Percentiles rank a stretch among this genome's conserved stretches.
Conservation (phyloP, 768 basidiomycete species). For the Suillus occidentalis region DNA sequence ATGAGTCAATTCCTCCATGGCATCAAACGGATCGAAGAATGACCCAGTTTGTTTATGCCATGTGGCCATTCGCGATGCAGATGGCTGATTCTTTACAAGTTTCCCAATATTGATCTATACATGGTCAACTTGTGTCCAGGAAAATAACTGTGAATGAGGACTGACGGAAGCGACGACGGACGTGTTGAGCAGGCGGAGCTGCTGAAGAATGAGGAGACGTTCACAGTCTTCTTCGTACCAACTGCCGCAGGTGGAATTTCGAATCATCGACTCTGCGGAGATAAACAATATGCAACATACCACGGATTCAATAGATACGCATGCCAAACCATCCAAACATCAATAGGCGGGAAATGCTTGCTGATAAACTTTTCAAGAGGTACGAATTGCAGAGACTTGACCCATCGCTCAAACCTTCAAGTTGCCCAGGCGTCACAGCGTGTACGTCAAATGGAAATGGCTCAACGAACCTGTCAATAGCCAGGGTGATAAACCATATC, state of each 20-base stretch:
- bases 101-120: conserved; percentile 27
- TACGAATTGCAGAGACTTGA: conserved; percentile 22
- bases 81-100: conserved; percentile 16
- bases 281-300: conserved; percentile 18
- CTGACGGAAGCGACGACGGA: conserved; percentile 32
- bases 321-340: conserved; percentile 45
- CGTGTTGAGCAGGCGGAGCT: conserved; percentile 26
- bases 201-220: conserved; percentile 25
- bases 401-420: conserved; percentile 38
- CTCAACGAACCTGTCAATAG: conserved; percentile 35
- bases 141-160: background rate
- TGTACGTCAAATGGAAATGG: background rate
- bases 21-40: conserved; percentile 37
- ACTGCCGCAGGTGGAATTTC: conserved; percentile 14
- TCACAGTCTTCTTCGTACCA: conserved; percentile 37
- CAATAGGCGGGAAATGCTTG: conserved; percentile 34
- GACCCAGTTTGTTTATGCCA: conserved; percentile 29
- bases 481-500: conserved; percentile 41
- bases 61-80: conserved; percentile 14
- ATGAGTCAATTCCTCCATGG: conserved; percentile 23
- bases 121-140: background rate
- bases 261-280: background rate
- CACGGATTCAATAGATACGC: conserved; percentile 40
- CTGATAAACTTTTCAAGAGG: conserved; percentile 27
- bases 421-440: background rate